Conservation (phyloP, 169 alveolate species). For the Besnoitia besnoiti region DNA sequence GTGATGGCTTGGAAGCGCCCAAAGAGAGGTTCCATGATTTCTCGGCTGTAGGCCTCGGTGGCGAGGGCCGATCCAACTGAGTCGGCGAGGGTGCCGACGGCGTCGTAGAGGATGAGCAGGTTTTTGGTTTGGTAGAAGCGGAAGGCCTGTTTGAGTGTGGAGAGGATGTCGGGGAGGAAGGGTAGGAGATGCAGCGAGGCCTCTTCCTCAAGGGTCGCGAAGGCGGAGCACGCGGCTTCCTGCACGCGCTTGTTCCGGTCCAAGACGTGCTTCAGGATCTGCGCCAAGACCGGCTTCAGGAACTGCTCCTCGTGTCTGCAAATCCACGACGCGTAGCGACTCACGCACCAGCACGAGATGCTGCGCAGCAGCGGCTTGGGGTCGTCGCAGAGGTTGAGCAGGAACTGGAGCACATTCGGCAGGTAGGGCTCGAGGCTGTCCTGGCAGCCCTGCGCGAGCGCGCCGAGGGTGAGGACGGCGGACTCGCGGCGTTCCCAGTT, state of each 20-base stretch:
- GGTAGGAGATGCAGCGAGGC: constrained; percentile 78
- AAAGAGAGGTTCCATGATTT: neutral
- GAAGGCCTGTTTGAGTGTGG: constrained; percentile 81
- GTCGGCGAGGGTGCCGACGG: constrained; percentile 82
- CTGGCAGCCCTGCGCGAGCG: constrained; percentile 90
- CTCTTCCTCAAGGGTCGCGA: constrained; percentile 88
- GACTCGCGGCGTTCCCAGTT: constrained; percentile 89
- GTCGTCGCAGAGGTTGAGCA: constrained; percentile 58
- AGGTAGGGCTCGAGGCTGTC: constrained; percentile 82
- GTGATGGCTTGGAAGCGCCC: neutral
- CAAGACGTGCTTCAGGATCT: constrained; percentile 80
- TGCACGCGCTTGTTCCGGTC: constrained; percentile 92
- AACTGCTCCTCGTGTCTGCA: constrained; percentile 75
- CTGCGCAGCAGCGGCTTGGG: constrained; percentile 87
- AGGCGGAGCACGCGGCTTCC: constrained; percentile 93
- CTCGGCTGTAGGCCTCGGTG: neutral
- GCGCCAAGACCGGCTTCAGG: constrained; percentile 71
- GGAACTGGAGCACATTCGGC: constrained; percentile 79
- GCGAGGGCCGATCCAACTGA: constrained; percentile 69
- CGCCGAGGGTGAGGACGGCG: constrained; percentile 91
- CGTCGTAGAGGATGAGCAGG: constrained; percentile 84
- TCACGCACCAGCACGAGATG: constrained; percentile 91
- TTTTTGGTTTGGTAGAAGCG: constrained; percentile 78
- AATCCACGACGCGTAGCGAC: constrained; percentile 86
- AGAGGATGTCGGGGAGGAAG: constrained; percentile 77